These are phyloP conservation scores for Ploettnerulaceae sp. DNA, from an alignment of 2,329 filamentous ascomycete species.

Conservation along the genomic window DNA sequence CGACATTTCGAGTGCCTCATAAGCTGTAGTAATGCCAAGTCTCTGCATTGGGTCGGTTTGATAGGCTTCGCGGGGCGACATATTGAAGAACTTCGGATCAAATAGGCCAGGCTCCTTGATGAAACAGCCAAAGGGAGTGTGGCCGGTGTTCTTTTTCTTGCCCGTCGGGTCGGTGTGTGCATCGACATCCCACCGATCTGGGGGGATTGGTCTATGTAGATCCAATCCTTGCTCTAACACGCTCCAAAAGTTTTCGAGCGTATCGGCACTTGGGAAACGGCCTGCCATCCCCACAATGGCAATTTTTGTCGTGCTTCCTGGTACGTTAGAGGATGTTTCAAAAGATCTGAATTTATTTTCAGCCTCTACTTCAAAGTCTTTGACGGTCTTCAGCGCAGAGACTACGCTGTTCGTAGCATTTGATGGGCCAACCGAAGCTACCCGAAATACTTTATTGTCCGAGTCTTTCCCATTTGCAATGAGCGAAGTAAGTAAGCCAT, in stretches of 20 bases:
- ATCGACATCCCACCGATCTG: slow-evolving; percentile 54
- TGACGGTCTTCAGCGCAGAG: slow-evolving; percentile 14
- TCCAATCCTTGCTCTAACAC: slow-evolving; percentile 69
- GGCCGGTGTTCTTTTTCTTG: slow-evolving; percentile 68
- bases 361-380: slow-evolving; percentile 9
- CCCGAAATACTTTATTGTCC: slow-evolving; percentile 5
- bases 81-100: slow-evolving; percentile 79
- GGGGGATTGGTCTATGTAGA: slow-evolving; percentile 49
- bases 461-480: slow-evolving; percentile 13
- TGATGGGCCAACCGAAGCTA: slow-evolving; percentile 22
- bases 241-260: slow-evolving; percentile 69
- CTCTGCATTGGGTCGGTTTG: slow-evolving; percentile 78
- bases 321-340: slow-evolving; percentile 4
- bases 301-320: slow-evolving; percentile 35
- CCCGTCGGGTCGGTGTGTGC: slow-evolving; percentile 66
- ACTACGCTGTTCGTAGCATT: slow-evolving; percentile 17
- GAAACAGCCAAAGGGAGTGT: slow-evolving; percentile 69
- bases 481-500: slow-evolving; percentile 14
- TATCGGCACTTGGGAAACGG: slow-evolving; percentile 70
- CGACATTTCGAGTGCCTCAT: slow-evolving; percentile 74
- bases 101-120: slow-evolving; percentile 67
- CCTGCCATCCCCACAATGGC: slow-evolving; percentile 82
- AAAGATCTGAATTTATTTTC: neutral
- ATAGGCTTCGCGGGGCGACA: slow-evolving; percentile 73
- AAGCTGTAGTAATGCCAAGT: slow-evolving; percentile 62